Evolutionary conservation across 257 asterid species (phyloP), one percentile per base, ranked within the genome.

Genomic region (Primulina eburnea): DNA sequence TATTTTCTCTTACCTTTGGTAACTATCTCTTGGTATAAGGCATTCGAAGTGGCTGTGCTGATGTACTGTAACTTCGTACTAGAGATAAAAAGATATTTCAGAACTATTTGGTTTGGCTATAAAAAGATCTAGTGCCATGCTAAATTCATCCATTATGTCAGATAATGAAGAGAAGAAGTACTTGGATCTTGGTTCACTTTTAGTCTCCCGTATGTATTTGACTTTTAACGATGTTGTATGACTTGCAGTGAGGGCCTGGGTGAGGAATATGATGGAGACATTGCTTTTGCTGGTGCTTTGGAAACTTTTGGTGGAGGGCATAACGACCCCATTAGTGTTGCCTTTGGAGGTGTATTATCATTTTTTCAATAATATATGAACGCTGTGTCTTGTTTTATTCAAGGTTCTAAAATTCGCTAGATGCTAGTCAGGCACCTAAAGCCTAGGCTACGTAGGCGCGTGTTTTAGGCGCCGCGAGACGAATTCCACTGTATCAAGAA

Each of bases 281-380:
- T 95, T 78, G 98, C 96, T 77, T 95, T 95, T 73, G 98, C 98
- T 17, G 88, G 96, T 75, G 92, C 94, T 12, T 83, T 92, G 59
- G 99, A 95, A 87, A 92, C 83, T 38, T 95, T 95, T 78, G 98
- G 99, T 57, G 99, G 99, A 71, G 99, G 98, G 32, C 99, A 95
- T 75, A 92, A 95, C 83, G 98, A 95, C 78, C 99, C 98, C 75
- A 89, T 95, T 60, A 95, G 98, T 76, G 93, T 95, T 76, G 99
- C 99, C 65, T 95, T 88, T 83, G 98, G 98, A 85, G 99, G 99
- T 88, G 83, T 47, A 63, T 26, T 60, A 62, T 66, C 5, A 29
- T 32, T 32, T n/a, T 37, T 24, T 57, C 37, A 26, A 37, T 63
- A 30, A 34, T 17, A 52, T 71, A 50, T 12, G 50, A 62, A 59